Evolutionary conservation across 257 asterid species (phyloP).

Genomic region (Petrea volubilis): DNA sequence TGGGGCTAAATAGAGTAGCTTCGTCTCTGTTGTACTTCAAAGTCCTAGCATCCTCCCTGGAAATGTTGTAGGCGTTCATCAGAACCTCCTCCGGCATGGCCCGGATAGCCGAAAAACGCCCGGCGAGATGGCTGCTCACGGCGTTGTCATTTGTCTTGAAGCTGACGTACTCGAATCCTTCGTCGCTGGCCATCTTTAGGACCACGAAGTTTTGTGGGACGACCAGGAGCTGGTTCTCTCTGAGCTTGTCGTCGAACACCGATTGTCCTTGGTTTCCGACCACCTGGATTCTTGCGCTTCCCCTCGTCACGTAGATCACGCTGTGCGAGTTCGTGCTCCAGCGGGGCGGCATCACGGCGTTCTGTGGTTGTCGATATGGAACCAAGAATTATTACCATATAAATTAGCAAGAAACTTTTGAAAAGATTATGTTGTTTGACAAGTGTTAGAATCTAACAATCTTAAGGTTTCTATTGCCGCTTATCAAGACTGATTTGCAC

Average conservation of each 20-base stretch:
- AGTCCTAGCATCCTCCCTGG: conserved; percentile 44
- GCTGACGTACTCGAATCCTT: conserved; percentile 62
- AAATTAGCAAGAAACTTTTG: not conserved
- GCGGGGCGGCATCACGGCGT: conserved; percentile 54
- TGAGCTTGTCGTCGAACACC: conserved; percentile 50
- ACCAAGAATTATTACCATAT: not conserved
- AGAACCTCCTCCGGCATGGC: conserved; percentile 62
- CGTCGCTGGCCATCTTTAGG: conserved; percentile 49
- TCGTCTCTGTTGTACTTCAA: conserved; percentile 65
- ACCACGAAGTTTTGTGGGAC: conserved; percentile 64
- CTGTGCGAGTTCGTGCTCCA: conserved; percentile 58
- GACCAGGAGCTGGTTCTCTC: conserved; percentile 49
- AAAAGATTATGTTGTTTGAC: too few relatives aligned
- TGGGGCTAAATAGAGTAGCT: conserved; percentile 36
- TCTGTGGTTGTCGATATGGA: too few relatives aligned
- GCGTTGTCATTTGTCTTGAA: conserved; percentile 71
- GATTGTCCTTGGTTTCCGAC: conserved; percentile 47
- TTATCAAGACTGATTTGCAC: too few relatives aligned
- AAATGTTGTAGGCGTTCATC: conserved; percentile 47
- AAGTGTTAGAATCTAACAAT: too few relatives aligned
- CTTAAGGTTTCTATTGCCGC: not conserved
- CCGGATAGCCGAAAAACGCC: conserved; percentile 59
- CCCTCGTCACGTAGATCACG: conserved; percentile 44
- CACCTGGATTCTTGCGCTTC: conserved; percentile 58
- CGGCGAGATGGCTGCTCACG: conserved; percentile 42